These are phyloP conservation scores for Entelexis paramagnoliae DNA, from an alignment of 1,139 yeast species.

Conservation along the genomic window DNA sequence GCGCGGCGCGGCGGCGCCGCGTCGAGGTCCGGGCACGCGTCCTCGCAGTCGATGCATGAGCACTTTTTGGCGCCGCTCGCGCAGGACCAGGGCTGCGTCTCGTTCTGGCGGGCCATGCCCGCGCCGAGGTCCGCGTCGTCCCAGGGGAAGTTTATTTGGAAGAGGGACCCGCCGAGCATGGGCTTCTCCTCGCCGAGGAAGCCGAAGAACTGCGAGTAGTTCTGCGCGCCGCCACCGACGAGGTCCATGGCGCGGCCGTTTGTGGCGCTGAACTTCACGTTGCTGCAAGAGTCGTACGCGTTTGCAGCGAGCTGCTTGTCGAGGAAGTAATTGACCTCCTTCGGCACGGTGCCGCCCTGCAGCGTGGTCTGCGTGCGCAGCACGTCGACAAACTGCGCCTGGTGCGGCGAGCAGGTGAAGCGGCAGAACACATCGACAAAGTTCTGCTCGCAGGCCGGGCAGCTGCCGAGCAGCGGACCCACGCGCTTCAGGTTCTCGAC, in stretches of 20 bases:
- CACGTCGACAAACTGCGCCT: conserved; percentile 61
- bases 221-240: conserved; percentile 89
- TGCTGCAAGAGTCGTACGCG: conserved; percentile 76
- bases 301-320: conserved; percentile 49
- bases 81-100: conserved; percentile 43
- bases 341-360: conserved; percentile 51
- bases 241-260: conserved; percentile 95
- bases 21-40: conserved; percentile 57
- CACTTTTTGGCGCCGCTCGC: conserved; percentile 50
- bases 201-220: conserved; percentile 61
- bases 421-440: conserved; percentile 78
- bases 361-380: conserved; percentile 47
- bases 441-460: conserved; percentile 89
- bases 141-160: conserved; percentile 74
- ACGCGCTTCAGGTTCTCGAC: conserved; percentile 56
- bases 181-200: conserved; percentile 85
- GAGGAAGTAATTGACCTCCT: conserved; percentile 58
- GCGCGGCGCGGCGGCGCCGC: conserved; percentile 23
- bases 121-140: conserved; percentile 22
- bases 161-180: conserved; percentile 85
- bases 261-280: conserved; percentile 85
- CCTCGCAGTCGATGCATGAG: conserved; percentile 84
- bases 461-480: conserved; percentile 71
- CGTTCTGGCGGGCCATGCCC: conserved; percentile 11
- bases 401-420: conserved; percentile 84